Evolutionary conservation across 2,329 filamentous ascomycete species (phyloP).

Genomic region (Dryadomyces quercivorus): DNA sequence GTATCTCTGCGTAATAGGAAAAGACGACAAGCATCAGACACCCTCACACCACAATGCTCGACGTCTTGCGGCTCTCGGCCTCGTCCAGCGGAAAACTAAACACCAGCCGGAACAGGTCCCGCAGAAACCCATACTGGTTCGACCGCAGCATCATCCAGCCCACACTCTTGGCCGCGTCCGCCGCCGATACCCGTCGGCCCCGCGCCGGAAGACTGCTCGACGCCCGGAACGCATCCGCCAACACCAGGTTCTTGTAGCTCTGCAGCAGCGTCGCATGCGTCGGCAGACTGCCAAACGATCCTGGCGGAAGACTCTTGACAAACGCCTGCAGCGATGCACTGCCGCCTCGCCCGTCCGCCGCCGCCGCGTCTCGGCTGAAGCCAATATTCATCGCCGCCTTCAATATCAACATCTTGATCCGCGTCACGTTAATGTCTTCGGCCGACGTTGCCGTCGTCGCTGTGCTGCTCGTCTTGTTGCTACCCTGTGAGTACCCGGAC

Average conservation of each 20-base stretch:
- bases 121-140: constrained; percentile 65
- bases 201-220: constrained; percentile 39
- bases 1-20: not conserved
- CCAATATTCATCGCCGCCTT: constrained; percentile 80
- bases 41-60: constrained; percentile 44
- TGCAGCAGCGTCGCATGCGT: constrained; percentile 62
- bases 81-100: constrained; percentile 79
- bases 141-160: constrained; percentile 58
- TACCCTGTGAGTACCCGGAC: constrained; percentile 66
- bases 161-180: constrained; percentile 73
- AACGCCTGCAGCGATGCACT: constrained; percentile 56
- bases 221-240: constrained; percentile 55
- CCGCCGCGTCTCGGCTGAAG: constrained; percentile 49
- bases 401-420: constrained; percentile 67
- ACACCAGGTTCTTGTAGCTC: constrained; percentile 69
- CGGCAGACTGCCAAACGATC: constrained; percentile 63
- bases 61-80: constrained; percentile 51
- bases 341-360: constrained; percentile 29
- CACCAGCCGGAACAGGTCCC: constrained; percentile 71
- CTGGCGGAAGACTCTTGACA: constrained; percentile 60
- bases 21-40: not conserved
- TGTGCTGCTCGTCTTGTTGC: constrained; percentile 54
- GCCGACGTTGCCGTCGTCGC: constrained; percentile 55
- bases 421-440: constrained; percentile 66
- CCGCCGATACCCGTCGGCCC: constrained; percentile 49